Evolutionary conservation across 1,284 basidiomycete genomes (phyloP).

Genomic region (Puccinia hordei): DNA sequence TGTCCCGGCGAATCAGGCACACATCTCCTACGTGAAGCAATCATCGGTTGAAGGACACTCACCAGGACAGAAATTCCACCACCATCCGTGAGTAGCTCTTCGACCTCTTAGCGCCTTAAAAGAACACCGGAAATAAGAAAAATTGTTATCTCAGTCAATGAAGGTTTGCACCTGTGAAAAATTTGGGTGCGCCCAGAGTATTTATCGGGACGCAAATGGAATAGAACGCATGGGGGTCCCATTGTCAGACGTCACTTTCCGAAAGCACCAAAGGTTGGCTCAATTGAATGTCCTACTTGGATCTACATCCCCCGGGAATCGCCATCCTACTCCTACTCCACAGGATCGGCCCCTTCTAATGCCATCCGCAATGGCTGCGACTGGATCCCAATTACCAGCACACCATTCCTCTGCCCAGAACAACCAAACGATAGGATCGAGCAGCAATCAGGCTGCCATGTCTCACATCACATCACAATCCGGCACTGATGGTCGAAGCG

Average conservation of each 20-base stretch:
- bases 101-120: too few relatives aligned
- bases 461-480: slow-evolving; percentile 2
- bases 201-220: neutral
- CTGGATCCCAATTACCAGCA: neutral
- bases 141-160: neutral
- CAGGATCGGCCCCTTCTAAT: neutral
- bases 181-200: neutral
- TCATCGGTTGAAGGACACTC: too few relatives aligned
- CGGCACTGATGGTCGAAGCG: neutral
- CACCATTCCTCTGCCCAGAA: neutral
- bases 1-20: too few relatives aligned
- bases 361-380: neutral
- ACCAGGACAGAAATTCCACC: neutral
- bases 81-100: neutral
- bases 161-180: neutral
- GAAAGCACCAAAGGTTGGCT: slow-evolving; percentile 8
- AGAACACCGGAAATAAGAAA: too few relatives aligned
- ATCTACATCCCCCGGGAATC: neutral
- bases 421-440: neutral
- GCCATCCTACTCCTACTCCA: neutral
- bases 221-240: neutral
- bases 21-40: too few relatives aligned
- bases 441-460: neutral
- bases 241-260: neutral
- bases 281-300: neutral